These are phyloP conservation scores for Heliamphora pulchella DNA, from an alignment of 179 eudicot genomes.

Conservation along the genomic window DNA sequence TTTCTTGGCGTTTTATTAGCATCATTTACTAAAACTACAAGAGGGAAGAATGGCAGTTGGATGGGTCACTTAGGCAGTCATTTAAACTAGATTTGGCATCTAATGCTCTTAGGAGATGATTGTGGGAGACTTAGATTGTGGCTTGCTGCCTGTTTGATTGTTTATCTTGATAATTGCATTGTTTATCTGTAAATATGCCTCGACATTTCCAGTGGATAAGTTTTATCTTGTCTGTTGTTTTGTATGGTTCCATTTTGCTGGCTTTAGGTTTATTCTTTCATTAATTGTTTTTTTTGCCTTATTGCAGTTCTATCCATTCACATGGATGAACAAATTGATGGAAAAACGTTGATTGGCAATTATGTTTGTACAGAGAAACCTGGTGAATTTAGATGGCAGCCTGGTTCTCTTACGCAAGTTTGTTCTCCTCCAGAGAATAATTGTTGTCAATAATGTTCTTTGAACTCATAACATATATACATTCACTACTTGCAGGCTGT, in stretches of 20 bases:
- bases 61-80: neutral
- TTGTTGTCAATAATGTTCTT: neutral
- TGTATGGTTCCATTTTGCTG: neutral
- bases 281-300: slow-evolving; percentile 6
- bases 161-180: neutral
- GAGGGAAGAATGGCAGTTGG: neutral
- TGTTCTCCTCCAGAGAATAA: slow-evolving; percentile 6
- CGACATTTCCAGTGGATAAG: neutral
- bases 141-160: neutral
- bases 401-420: slow-evolving; percentile 98
- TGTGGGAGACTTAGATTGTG: neutral
- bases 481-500: slow-evolving; percentile 56
- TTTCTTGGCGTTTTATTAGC: neutral
- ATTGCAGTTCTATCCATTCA: slow-evolving; percentile 67
- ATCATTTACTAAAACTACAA: neutral
- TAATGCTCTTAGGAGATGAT: neutral
- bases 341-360: slow-evolving; percentile 81
- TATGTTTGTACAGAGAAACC: slow-evolving; percentile 92
- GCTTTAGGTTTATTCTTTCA: slow-evolving; percentile 6
- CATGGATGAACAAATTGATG: slow-evolving; percentile 98
- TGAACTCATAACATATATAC: slow-evolving; percentile 12
- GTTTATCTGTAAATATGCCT: neutral
- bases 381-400: slow-evolving; percentile 99
- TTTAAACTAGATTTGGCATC: neutral
- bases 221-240: neutral